Percentiles rank a stretch among this genome's conserved stretches.
These are phyloP conservation scores for Edaphochlamys debaryana DNA, from an alignment of 139 green algal genomes.

Conservation along the genomic window DNA sequence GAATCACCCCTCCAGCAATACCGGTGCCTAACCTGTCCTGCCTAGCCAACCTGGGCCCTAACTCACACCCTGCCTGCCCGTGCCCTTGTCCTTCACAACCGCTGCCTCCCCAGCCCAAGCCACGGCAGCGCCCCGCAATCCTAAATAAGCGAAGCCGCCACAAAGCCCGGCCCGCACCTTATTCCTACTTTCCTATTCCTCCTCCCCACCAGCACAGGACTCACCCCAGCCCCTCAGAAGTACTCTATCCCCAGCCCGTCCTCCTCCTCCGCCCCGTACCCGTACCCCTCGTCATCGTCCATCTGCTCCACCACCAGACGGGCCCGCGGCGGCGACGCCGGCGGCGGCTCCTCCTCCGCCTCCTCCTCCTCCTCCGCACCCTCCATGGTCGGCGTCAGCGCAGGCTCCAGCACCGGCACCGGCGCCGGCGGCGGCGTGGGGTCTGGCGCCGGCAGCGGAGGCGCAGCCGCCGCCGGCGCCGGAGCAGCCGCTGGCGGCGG, in stretches of 20 bases:
- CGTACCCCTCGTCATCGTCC: constrained; percentile 34
- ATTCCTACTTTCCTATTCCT: too few relatives aligned
- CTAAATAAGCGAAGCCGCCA: too few relatives aligned
- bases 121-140: too few relatives aligned
- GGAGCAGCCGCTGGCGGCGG: neutral
- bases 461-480: neutral
- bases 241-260: constrained; percentile 31
- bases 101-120: too few relatives aligned
- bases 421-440: neutral
- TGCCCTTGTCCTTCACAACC: too few relatives aligned
- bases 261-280: constrained; percentile 21
- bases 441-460: neutral
- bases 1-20: too few relatives aligned
- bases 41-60: too few relatives aligned
- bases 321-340: neutral
- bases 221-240: neutral
- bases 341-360: neutral
- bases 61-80: too few relatives aligned
- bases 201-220: too few relatives aligned
- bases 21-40: too few relatives aligned
- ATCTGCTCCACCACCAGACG: constrained; percentile 12
- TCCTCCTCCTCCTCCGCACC: neutral
- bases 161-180: too few relatives aligned
- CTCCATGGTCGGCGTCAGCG: neutral
- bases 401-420: neutral